These are phyloP conservation scores for Canariomyces notabilis DNA, from an alignment of 2,329 filamentous ascomycete species.

Conservation along the genomic window DNA sequence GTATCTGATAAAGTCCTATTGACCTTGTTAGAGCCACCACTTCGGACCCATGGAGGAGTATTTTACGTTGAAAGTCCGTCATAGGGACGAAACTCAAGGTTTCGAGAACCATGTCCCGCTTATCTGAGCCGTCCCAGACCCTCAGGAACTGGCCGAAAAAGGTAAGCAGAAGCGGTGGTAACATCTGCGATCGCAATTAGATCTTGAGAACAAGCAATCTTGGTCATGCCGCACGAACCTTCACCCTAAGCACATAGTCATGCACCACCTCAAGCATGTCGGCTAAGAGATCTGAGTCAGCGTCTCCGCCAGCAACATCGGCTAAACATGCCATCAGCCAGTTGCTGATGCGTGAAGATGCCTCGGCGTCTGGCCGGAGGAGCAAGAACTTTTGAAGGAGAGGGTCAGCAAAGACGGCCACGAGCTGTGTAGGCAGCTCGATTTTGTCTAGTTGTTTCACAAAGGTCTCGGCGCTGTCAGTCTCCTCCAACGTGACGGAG, in stretches of 20 bases:
- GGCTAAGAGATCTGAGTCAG: constrained; percentile 43
- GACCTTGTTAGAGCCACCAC: constrained; percentile 21
- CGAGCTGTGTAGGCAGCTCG: constrained; percentile 75
- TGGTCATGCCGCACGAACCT: constrained; percentile 37
- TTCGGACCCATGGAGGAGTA: not conserved
- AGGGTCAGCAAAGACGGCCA: constrained; percentile 70
- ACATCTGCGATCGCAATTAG: constrained; percentile 31
- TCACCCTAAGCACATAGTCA: constrained; percentile 52
- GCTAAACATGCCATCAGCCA: constrained; percentile 55
- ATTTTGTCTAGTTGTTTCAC: constrained; percentile 71
- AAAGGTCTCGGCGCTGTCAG: constrained; percentile 65
- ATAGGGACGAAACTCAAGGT: constrained; percentile 54
- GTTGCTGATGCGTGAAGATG: constrained; percentile 48
- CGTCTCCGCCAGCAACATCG: constrained; percentile 50
- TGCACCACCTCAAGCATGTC: constrained; percentile 53
- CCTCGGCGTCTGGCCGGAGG: constrained; percentile 52
- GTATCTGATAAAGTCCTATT: constrained; percentile 46
- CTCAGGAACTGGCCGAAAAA: constrained; percentile 51
- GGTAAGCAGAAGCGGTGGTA: constrained; percentile 45
- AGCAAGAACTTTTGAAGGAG: constrained; percentile 72
- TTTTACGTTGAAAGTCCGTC: constrained; percentile 49
- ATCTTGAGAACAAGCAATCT: not conserved
- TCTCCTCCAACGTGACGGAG: constrained; percentile 69
- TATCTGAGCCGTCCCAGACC: constrained; percentile 58
- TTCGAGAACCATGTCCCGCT: constrained; percentile 49